Evolutionary conservation across 1,139 yeast species (phyloP), one percentile per base, ranked within the genome.

Genomic region (Blastobotrys proliferans): DNA sequence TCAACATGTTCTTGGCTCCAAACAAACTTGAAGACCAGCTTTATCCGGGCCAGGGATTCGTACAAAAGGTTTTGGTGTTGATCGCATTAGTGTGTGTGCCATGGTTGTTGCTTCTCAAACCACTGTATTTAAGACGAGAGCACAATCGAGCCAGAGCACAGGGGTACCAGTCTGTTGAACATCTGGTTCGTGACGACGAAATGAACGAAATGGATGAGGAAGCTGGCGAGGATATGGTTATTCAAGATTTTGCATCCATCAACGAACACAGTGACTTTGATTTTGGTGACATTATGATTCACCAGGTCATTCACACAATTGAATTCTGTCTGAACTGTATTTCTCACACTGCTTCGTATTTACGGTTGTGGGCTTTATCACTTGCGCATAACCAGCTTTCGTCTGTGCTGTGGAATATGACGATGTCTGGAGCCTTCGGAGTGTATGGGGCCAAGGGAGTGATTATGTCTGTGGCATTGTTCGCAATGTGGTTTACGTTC

Each of bases 301-400:
- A 94, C 64, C 99, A 94, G 67, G 97, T 94, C 28, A 94, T 94
- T 57, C 97, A 92, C 63, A 94, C 99, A 3, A 94, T 94, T 66
- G 99, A 94, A 68, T 94, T 92, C 65, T 94, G 99, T 62, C 76
- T 94, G 56, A 92, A 92, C 66, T 85, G 97, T 69, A 97, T 94
- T 30, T 87, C 97, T 14, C 99, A 94, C 63, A 94, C 98, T 0
- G 99, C 99, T 0, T 90, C 97, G 0, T 94, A 94, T 61, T 74
- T 92, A 55, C 82, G 98, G 63, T 70, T 92, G 47, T 94, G 98
- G 98, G 99, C 99, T 1, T 74, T 94, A 51, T 90, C 97, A 1
- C 76, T 94, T 50, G 99, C 99, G 0, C 99, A 94, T 63, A 95
- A 95, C 19, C 98, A 94, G 69, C 76, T 94, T 54, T 88, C 97